phyloP scores from a whole-genome alignment of 805 yeast species.

The Teunomyces pallodes region DNA sequence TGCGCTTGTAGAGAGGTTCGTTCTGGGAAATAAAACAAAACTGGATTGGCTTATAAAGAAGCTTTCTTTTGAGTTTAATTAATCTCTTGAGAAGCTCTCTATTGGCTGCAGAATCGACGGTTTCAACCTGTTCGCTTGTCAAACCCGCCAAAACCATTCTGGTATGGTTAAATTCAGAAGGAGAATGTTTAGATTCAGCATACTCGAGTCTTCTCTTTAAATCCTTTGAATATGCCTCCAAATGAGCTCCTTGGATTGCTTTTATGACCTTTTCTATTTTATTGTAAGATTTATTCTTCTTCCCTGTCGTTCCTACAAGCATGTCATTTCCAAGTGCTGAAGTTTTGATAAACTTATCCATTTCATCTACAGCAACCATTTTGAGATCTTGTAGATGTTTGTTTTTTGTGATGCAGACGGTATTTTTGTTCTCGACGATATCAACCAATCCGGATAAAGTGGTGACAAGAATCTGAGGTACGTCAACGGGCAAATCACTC shows the following conservation, averaged over 20 bases:
- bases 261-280: constrained; percentile 11
- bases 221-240: constrained; percentile 5
- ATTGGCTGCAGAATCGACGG: neutral
- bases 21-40: constrained; percentile 18
- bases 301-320: constrained; percentile 7
- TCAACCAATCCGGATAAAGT: constrained; percentile 13
- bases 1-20: constrained; percentile 14
- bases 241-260: constrained; percentile 12
- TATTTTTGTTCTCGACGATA: constrained; percentile 7
- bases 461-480: constrained; percentile 20
- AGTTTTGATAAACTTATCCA: constrained; percentile 14
- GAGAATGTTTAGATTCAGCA: neutral
- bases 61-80: constrained; percentile 13
- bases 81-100: constrained; percentile 9
- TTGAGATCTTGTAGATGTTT: constrained; percentile 10
- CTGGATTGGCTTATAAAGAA: constrained; percentile 23
- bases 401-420: neutral
- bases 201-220: constrained; percentile 7
- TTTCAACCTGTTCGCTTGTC: neutral
- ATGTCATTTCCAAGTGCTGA: constrained; percentile 10
- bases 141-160: neutral
- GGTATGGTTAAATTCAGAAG: neutral
- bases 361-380: constrained; percentile 24
- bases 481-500: neutral
- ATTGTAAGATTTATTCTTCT: constrained; percentile 14